Evolutionary conservation across 169 alveolate genomes (phyloP).

Genomic region (Plasmodium cynomolgi): DNA sequence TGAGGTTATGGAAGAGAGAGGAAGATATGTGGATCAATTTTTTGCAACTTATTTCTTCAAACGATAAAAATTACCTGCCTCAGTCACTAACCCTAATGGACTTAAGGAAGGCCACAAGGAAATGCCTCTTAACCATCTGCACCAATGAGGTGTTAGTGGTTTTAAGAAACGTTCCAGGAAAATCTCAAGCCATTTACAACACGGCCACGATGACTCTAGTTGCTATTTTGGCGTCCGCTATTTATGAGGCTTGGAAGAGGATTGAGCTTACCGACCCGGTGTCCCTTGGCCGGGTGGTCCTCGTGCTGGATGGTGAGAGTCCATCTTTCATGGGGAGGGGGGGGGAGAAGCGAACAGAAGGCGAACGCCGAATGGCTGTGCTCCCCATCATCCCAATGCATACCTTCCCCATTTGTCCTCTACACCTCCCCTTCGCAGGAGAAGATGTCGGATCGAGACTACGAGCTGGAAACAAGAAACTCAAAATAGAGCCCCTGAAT

Average conservation of each 20-base stretch:
- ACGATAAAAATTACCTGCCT: constrained; percentile 45
- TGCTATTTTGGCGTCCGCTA: constrained; percentile 89
- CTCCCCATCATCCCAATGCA: neutral
- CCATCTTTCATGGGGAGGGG: neutral
- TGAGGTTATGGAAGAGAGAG: constrained; percentile 90
- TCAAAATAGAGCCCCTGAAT: constrained; percentile 89
- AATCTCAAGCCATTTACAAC: constrained; percentile 87
- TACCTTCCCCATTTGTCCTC: neutral
- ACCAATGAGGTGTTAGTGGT: constrained; percentile 85
- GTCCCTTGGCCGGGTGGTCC: constrained; percentile 87
- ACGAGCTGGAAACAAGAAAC: constrained; percentile 89
- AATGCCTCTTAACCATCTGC: constrained; percentile 84
- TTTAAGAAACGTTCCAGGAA: constrained; percentile 90
- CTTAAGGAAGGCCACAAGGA: constrained; percentile 79
- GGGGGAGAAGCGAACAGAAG: neutral
- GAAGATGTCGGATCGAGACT: constrained; percentile 89
- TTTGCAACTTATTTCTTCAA: constrained; percentile 86
- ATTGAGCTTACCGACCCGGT: constrained; percentile 87
- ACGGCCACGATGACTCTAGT: constrained; percentile 88
- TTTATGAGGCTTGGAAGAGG: constrained; percentile 91
- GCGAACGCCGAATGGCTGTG: neutral
- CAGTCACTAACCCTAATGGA: constrained; percentile 42
- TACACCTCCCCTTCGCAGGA: constrained; percentile 68
- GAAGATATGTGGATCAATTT: constrained; percentile 90
- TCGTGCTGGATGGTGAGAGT: constrained; percentile 85